Evolutionary conservation across 164 flowering plant genomes (phyloP), one percentile per base, ranked within the genome.

Genomic region (Stephania cephalantha): DNA sequence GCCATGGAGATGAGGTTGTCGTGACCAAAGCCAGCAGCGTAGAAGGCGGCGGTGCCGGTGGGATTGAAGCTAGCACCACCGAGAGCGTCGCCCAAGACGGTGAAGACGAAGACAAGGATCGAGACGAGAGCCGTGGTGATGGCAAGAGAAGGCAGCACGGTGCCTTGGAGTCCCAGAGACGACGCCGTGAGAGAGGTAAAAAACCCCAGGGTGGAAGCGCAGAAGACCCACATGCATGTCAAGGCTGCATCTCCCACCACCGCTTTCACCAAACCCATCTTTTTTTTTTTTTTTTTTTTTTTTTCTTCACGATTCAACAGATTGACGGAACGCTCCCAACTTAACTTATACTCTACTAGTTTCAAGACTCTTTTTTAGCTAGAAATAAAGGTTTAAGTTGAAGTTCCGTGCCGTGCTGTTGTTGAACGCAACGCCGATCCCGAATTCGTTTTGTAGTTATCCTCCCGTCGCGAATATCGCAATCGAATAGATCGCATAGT

Each of bases 51-150:
- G 45, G 74, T 89, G 22, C 83, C 92, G 3, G 94, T 86, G 68
- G 96, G 94, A 75, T 91, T 93, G 64, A 91, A 93, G 73, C 90
- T 86, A 22, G 97, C 93, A 0, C 97, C 96, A 55, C 97, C 97
- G 29, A 93, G 63, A 29, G 71, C 75, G 4, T 79, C 83, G 1
- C 86, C 93, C 29, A 91, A 77, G 12, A 87, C 20, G 17, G 29
- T 81, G 82, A 90, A 93, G 9, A 87, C 42, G 55, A 88, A 81
- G 15, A 92, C 85, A 4, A 88, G 84, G 46, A 86, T 12, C 35
- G 81, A 81, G n/a, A 89, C 74, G 18, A 90, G 77, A 8, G 44
- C 5, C 18, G 84, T 86, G 15, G 88, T 85, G 77, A 88, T 86
- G 66, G 79, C 31, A 18, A 88, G 67, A 8, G 86, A 53, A 7